Conservation (phyloP, 2,329 filamentous ascomycete genomes). For the Zymoseptoria brevis region DNA sequence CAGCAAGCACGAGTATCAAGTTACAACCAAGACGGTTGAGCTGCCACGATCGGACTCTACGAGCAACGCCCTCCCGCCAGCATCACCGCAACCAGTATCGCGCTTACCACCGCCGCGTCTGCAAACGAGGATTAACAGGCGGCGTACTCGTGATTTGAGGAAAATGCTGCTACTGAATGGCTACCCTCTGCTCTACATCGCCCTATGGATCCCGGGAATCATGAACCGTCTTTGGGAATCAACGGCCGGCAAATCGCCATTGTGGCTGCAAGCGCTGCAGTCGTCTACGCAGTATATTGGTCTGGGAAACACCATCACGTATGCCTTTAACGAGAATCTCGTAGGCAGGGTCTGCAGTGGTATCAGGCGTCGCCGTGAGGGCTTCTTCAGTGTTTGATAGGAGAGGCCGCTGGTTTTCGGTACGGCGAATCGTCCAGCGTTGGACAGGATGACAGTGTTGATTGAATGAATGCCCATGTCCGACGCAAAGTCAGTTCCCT, state of each 20-base stretch:
- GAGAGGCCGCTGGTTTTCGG: background rate
- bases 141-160: background rate
- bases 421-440: background rate
- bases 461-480: too few relatives aligned
- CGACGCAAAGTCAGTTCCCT: too few relatives aligned
- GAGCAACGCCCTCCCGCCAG: conserved; percentile 1
- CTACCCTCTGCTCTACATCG: conserved; percentile 29
- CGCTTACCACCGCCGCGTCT: background rate
- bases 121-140: conserved; percentile 1
- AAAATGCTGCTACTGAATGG: conserved; percentile 29
- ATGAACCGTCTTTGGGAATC: conserved; percentile 13
- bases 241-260: conserved; percentile 8
- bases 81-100: conserved; percentile 3
- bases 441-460: too few relatives aligned
- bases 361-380: background rate
- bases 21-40: background rate
- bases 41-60: background rate
- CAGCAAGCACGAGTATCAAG: background rate
- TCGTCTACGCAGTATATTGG: conserved; percentile 9
- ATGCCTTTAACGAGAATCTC: background rate
- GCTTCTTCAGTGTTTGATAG: background rate
- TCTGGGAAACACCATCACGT: background rate
- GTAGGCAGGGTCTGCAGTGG: background rate
- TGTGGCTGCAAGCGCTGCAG: conserved; percentile 15
- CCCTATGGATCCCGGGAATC: conserved; percentile 30